Evolutionary conservation across 2,329 filamentous ascomycete species (phyloP), one percentile per base, ranked within the genome.

Genomic region (Hymenoscyphus salicellus): DNA sequence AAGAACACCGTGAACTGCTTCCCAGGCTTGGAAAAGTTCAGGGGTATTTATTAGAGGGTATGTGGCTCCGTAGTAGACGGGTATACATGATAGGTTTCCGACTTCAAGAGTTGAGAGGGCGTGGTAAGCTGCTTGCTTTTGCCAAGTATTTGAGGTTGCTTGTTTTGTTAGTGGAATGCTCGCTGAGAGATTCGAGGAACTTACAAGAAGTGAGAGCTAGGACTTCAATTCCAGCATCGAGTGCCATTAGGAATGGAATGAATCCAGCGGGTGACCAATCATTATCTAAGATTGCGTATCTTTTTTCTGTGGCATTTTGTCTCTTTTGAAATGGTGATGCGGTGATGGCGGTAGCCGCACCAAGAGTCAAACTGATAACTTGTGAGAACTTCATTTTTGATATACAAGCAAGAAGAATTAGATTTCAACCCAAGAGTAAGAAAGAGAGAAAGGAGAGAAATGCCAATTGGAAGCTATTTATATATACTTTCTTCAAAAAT

Each of bases 21-120:
- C 76, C 79, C 80, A 83, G 5, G 78, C 75, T 60, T 78, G 75
- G 71, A 81, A 79, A 0, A 79, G 75, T 46, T 77, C 72, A 0
- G 78, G 77, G 0, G 79, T 82, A 66, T 81, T 80, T 49, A 83
- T 72, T 11, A 83, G 72, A 0, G 81, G 82, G 65, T 79, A 82
- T 66, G 81, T 74, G 60, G 79, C 70, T 11, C 81, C 81, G 32
- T 79, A 75, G 66, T 80, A 77, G 2, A 83, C 81, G 0, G 81
- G 81, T 43, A 83, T 80, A 66, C 81, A 83, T 56, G 73, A 75
- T 1, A 83, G 69, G 60, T 79, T 78, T 16, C 81, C 81, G 14
- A 78, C 70, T 69, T 83, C 80, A 0, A 84, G 75, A 2, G 77
- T 79, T 2, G 80, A 79, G 1, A 83, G 74, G 2, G 77, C 81